phyloP scores from a whole-genome alignment of 2,329 filamentous ascomycete species.

The Mariannaea sp. region DNA sequence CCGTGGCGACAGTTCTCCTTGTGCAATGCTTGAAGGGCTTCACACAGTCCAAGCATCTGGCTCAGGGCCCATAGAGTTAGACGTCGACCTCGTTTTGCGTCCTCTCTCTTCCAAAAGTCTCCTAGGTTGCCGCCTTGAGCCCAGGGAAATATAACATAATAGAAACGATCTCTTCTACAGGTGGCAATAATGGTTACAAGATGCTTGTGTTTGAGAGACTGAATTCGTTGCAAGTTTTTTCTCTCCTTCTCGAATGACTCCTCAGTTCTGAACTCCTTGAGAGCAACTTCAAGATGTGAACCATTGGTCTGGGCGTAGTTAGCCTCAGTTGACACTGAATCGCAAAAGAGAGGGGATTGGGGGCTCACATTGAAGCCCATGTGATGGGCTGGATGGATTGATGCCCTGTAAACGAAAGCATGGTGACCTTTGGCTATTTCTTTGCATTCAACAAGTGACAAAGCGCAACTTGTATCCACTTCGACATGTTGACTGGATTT shows the following conservation, averaged over 20 bases:
- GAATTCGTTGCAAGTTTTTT: conserved; percentile 7
- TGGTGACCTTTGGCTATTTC: background rate
- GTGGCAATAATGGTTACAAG: conserved; percentile 19
- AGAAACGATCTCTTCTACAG: conserved; percentile 8
- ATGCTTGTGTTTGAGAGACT: conserved; percentile 13
- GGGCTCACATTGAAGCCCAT: conserved; percentile 3
- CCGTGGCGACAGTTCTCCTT: conserved; percentile 20
- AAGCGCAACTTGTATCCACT: conserved; percentile 1
- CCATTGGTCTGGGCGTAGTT: background rate
- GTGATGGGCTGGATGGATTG: conserved; percentile 11
- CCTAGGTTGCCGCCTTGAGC: conserved; percentile 23
- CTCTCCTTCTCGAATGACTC: conserved; percentile 13
- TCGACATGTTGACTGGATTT: background rate
- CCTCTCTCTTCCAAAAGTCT: conserved; percentile 16
- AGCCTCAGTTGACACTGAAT: background rate
- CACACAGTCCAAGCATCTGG: conserved; percentile 22
- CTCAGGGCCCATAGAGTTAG: conserved; percentile 18
- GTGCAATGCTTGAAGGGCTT: conserved; percentile 18
- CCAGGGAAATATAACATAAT: conserved; percentile 27
- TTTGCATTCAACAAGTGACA: conserved; percentile 4
- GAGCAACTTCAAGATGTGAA: background rate
- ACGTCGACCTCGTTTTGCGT: background rate
- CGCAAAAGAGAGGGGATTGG: rapidly evolving
- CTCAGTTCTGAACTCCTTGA: conserved; percentile 13
- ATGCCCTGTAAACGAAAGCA: conserved; percentile 13